These are phyloP conservation scores for Lachancea sp. DNA, from an alignment of 805 yeast genomes.

Conservation along the genomic window DNA sequence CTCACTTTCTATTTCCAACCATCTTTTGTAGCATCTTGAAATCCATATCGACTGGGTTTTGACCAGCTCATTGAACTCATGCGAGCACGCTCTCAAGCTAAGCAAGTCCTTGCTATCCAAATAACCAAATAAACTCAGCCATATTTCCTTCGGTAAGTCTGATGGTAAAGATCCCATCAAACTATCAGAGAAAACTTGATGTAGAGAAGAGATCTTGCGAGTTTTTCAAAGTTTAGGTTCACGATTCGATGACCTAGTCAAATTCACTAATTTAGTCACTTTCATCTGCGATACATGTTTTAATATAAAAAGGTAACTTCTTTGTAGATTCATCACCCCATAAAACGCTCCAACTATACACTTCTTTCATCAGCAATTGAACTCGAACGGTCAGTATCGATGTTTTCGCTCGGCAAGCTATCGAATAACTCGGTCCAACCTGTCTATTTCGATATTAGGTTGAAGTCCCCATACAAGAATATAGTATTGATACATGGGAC, in stretches of 20 bases:
- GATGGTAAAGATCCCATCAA: conserved; percentile 1
- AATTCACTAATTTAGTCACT: too few relatives aligned
- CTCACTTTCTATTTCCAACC: conserved; percentile 13
- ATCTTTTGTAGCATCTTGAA: conserved; percentile 12
- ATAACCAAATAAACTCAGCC: conserved; percentile 13
- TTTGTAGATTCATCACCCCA: too few relatives aligned
- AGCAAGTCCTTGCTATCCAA: conserved; percentile 12
- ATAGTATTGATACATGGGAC: conserved; percentile 72
- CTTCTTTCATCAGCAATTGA: too few relatives aligned
- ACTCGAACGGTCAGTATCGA: background rate
- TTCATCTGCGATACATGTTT: too few relatives aligned
- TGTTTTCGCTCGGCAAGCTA: conserved; percentile 9
- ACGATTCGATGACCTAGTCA: background rate
- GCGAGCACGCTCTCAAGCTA: conserved; percentile 11
- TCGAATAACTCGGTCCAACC: conserved; percentile 11
- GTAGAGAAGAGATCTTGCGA: background rate
- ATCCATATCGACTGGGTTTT: conserved; percentile 14
- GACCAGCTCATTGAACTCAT: conserved; percentile 8
- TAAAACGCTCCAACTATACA: too few relatives aligned
- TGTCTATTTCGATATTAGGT: conserved; percentile 29
- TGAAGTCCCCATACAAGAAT: conserved; percentile 42
- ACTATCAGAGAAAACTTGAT: background rate
- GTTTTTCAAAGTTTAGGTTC: background rate
- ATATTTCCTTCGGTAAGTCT: conserved; percentile 15
- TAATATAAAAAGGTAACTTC: too few relatives aligned